Evolutionary conservation across 176 grass and related monocot species (phyloP), one percentile per base, ranked within the genome.

Genomic region (Stipa capillata): DNA sequence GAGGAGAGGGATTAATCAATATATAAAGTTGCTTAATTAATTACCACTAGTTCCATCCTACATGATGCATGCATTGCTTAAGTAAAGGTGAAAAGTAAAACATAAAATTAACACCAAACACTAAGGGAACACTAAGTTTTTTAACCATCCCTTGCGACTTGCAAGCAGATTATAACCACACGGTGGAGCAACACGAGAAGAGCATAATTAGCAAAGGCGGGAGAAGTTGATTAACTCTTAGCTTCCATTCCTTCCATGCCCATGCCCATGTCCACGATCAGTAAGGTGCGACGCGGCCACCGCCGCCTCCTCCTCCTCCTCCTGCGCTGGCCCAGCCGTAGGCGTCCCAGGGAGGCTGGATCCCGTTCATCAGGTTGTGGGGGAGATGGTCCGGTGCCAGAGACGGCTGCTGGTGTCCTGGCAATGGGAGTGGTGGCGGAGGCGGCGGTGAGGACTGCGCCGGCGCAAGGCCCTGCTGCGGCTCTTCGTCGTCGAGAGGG

Each of bases 401-500:
- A 62, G 81, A 87, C 16, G 58, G 80, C 71, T 75, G 71, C 36
- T 69, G 25, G 54, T 52, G 70, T 43, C 79, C 10, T 24, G 77
- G 28, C 76, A 93, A 12, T 85, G 86, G 56, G 71, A 83, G 27
- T 21, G 37, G 68, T 9, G 79, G 85, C 20, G 84, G 88, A 16
- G 77, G 73, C 56, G 88, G 86, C 0, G 94, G 86, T 13, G 91
- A 87, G 48, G 89, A 92, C 33, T 91, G 90, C 4, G 65, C 77
- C 6, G 42, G 66, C 25, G 66, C 51, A 35, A 88, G 24, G 58
- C 77, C 83, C 5, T 79, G 93, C n/a, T 57, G 75, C 16, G 69
- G 77, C 23, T 92, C 96, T 41, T 99, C 96, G 59, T 99, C 90
- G 8, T 89, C 96, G 24, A 95, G 83, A 0, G 96, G 96, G 28